Base-by-base conservation (phyloP, 2,329 filamentous ascomycete genomes). In the Trichocomaceae sp. region DNA sequence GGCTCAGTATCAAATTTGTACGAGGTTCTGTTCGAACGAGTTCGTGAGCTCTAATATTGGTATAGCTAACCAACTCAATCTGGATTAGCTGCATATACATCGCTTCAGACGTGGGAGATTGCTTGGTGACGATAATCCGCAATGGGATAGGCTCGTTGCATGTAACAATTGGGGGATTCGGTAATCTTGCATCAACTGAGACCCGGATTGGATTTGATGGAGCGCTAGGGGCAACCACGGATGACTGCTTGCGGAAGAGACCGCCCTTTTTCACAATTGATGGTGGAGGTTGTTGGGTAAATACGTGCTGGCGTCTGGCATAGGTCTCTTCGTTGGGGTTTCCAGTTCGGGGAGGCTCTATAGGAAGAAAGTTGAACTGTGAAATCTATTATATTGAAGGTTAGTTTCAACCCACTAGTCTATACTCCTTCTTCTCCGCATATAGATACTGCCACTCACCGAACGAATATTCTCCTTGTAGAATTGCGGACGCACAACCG, bases 101-200 rank as follows among this genome's bases (percentile, higher is more conserved):
- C 23, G 83, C 80, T 54, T 90, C 88, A 0, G 77, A 76, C 48
- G 83, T 83, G 17, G 85, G 78, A 53, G 81, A 85, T 20, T 90
- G 74, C 67, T 90, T 95, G 64, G 86, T 90, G 39, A 90, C 79
- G 13, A 96, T 75, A 8, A 99, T 74, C 1, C 90, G 82, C 2
- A 97, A 76, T 0, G 92, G 92, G 7, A 97, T 64, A 5, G 90
- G 84, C 61, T 91, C 82, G 68, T 95, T 95, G 74, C 91, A 95
- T 0, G 91, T 96, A 49, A 97, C 75, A 45, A 96, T 87, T 3
- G 89, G 80, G 3, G 93, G 93, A 65, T 90, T 88, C 0, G 93
- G 93, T 31, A 99, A 75, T 33, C 92, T 83, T 3, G 88, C 89
- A 63, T 96, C 91, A 44, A 96, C 79, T 3, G 84, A 86, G 12